Percentiles rank a stretch among this genome's conserved stretches.
These are phyloP conservation scores for Trichocladium antarcticum DNA, from an alignment of 495 filamentous ascomycete genomes.

Conservation along the genomic window DNA sequence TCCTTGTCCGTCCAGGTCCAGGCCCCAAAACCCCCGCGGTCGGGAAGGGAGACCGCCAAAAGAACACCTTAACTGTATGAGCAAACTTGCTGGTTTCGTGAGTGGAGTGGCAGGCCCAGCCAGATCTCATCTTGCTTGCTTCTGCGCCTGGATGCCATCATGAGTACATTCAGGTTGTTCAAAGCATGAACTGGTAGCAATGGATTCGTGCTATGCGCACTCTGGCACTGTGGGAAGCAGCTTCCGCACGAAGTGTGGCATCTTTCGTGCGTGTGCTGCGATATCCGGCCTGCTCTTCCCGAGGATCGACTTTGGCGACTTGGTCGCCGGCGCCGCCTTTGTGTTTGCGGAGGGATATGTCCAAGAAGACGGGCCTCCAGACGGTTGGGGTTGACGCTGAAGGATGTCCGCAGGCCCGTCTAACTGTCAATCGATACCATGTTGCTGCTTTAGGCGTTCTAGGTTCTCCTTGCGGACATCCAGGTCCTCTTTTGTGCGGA, in stretches of 20 bases:
- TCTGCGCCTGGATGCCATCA: conserved; percentile 15
- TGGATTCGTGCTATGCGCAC: conserved; percentile 25
- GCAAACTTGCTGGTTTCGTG: conserved; percentile 16
- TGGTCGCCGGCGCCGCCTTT: conserved; percentile 20
- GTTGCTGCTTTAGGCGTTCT: conserved; percentile 94
- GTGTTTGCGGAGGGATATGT: conserved; percentile 30
- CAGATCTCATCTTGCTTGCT: conserved; percentile 16
- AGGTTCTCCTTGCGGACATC: conserved; percentile 90
- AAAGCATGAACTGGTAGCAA: conserved; percentile 15
- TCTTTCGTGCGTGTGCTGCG: conserved; percentile 29
- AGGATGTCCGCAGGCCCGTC: conserved; percentile 48
- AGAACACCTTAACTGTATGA: conserved; percentile 17
- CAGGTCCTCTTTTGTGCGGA: conserved; percentile 83
- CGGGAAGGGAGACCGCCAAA: conserved; percentile 7
- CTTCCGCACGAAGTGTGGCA: conserved; percentile 38
- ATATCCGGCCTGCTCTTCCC: conserved; percentile 27
- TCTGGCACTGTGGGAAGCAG: conserved; percentile 30
- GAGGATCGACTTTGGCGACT: conserved; percentile 22
- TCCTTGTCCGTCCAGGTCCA: conserved; percentile 3
- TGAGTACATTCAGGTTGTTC: conserved; percentile 20
- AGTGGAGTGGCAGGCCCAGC: conserved; percentile 18
- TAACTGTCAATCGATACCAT: conserved; percentile 92
- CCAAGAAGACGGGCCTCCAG: conserved; percentile 45
- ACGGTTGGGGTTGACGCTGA: conserved; percentile 32
- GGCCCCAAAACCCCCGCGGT: background rate